Conservation (phyloP, 495 filamentous ascomycete genomes). For the Hypoxylon trugodes region DNA sequence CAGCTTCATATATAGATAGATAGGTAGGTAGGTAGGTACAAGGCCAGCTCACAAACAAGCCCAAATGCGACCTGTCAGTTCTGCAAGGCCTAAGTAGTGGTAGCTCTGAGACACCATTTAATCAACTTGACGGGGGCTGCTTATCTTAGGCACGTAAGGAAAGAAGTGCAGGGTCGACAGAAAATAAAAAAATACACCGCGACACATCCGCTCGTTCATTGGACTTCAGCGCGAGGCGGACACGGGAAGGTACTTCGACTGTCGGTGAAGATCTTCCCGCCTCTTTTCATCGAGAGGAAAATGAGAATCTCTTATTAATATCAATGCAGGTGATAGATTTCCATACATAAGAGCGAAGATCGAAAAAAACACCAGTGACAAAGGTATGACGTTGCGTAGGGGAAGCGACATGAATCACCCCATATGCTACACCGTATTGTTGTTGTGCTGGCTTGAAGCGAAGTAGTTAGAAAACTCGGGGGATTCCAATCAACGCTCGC, state of each 20-base stretch:
- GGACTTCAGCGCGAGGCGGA: neutral
- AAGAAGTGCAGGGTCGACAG: neutral
- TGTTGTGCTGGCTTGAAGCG: too few species aligned
- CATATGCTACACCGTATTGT: constrained; percentile 11
- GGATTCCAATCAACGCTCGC: neutral
- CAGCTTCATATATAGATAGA: neutral
- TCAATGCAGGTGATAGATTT: constrained; percentile 15
- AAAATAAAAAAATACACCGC: neutral
- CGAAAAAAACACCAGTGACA: neutral
- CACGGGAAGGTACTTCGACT: constrained; percentile 14
- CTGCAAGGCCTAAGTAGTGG: too few species aligned
- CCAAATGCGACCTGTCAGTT: constrained; percentile 20
- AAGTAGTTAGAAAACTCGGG: too few species aligned
- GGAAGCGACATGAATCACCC: constrained; percentile 17
- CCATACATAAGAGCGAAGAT: neutral
- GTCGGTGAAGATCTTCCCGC: constrained; percentile 12
- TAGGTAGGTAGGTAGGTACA: neutral
- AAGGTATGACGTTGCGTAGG: constrained; percentile 27
- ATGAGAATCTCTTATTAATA: neutral
- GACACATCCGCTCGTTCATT: neutral
- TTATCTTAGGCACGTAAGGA: constrained; percentile 28
- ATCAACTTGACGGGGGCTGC: neutral
- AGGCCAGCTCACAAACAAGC: neutral
- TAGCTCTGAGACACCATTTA: constrained; percentile 1
- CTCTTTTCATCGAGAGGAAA: neutral